A percentile compares a stretch with the other conserved stretches of the same genome.
Evolutionary conservation across 2,329 filamentous ascomycete genomes (phyloP).

Genomic region (Zymoseptoria crescenta): DNA sequence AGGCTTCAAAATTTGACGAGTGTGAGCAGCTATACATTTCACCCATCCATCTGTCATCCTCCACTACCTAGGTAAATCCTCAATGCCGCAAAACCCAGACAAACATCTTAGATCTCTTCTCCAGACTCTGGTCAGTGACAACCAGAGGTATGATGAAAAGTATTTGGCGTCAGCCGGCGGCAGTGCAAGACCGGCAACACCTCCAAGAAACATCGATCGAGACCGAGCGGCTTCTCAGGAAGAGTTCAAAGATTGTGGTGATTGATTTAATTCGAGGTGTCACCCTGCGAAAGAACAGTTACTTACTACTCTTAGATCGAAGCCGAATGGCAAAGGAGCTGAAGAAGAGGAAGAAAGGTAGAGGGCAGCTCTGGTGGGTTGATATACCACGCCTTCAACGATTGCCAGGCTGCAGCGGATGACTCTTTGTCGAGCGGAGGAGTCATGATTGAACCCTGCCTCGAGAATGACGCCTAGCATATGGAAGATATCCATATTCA

Average conservation of each 20-base stretch:
- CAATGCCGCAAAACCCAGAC: not conserved
- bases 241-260: slow-evolving; percentile 7
- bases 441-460: not conserved
- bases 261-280: slow-evolving; percentile 6
- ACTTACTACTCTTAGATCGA: slow-evolving; percentile 12
- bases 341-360: not conserved
- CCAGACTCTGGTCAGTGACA: not conserved
- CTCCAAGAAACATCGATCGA: slow-evolving; percentile 4
- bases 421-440: not conserved
- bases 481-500: not conserved
- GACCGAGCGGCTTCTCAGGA: slow-evolving; percentile 4
- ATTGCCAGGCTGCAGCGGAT: not conserved
- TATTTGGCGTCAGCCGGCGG: slow-evolving; percentile 11
- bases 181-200: slow-evolving; percentile 14
- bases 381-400: not conserved
- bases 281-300: slow-evolving; percentile 14
- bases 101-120: slow-evolving; percentile 1
- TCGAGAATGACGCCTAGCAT: not conserved
- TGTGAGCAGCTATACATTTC: not conserved
- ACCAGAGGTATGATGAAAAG: slow-evolving; percentile 8
- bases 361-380: not conserved
- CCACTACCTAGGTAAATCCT: not conserved
- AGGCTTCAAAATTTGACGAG: not conserved
- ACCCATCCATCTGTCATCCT: not conserved
- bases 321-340: slow-evolving; percentile 6